phyloP scores from a whole-genome alignment of 1,284 basidiomycete genomes.

The Rhodotorula mucilaginosa region DNA sequence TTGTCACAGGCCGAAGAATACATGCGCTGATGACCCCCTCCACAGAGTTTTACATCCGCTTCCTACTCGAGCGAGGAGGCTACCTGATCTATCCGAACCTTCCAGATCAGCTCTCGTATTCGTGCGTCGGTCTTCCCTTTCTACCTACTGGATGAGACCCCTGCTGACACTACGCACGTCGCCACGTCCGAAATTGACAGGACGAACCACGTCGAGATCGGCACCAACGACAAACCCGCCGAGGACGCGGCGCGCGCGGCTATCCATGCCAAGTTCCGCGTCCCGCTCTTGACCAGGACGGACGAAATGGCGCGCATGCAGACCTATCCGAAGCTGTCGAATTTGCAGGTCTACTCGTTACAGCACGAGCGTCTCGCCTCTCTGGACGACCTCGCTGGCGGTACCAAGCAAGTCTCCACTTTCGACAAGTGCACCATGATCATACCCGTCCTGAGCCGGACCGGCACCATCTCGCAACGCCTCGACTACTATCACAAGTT shows the following conservation, averaged over 20 bases:
- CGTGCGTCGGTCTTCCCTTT: not conserved
- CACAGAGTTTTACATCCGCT: slow-evolving; percentile 12
- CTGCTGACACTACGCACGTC: not conserved
- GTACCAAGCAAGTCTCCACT: not conserved
- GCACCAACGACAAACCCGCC: not conserved
- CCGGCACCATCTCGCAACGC: slow-evolving; percentile 6
- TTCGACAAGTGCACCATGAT: slow-evolving; percentile 25
- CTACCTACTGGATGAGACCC: no score
- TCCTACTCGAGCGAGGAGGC: slow-evolving; percentile 10
- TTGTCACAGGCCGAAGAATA: not conserved
- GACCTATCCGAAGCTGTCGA: slow-evolving; percentile 2
- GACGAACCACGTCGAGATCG: slow-evolving; percentile 10
- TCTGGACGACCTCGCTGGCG: slow-evolving; percentile 4
- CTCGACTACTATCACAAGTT: slow-evolving; percentile 7
- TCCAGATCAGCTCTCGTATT: slow-evolving; percentile 2
- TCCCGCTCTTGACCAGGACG: slow-evolving; percentile 4
- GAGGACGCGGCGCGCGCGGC: not conserved
- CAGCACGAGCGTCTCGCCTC: not conserved
- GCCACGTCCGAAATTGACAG: not conserved
- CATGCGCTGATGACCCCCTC: not conserved
- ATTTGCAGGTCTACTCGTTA: not conserved
- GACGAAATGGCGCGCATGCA: slow-evolving; percentile 11
- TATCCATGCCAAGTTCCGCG: slow-evolving; percentile 13
- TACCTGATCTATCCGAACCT: slow-evolving; percentile 20
- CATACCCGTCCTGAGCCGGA: slow-evolving; percentile 16